Percentiles rank a stretch among this genome's conserved stretches.
Conservation (phyloP, 768 basidiomycete genomes). For the Pholiota molesta region DNA sequence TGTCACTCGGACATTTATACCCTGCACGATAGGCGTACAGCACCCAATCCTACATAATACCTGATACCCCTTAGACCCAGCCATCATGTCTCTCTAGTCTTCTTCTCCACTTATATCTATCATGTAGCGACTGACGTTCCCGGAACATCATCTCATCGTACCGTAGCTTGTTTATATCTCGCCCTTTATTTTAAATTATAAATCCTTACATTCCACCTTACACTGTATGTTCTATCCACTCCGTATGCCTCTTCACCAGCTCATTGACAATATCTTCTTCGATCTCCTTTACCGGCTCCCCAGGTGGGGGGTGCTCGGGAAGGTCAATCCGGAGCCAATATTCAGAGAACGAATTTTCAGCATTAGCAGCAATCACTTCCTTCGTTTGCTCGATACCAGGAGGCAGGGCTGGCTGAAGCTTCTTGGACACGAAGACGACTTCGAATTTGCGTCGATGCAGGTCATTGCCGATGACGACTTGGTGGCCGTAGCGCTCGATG, state of each 20-base stretch:
- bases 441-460: slow-evolving; percentile 90
- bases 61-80: not conserved
- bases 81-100: no score
- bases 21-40: not conserved
- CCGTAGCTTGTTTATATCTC: not conserved
- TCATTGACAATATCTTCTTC: slow-evolving; percentile 89
- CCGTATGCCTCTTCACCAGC: slow-evolving; percentile 70
- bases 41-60: not conserved
- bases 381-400: slow-evolving; percentile 15
- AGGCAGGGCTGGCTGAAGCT: slow-evolving; percentile 24
- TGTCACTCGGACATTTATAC: not conserved
- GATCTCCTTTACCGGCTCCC: slow-evolving; percentile 68
- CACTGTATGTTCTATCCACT: slow-evolving; percentile 55
- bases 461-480: slow-evolving; percentile 96
- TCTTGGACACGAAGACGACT: slow-evolving; percentile 86
- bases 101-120: no score
- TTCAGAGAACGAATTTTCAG: slow-evolving; percentile 45
- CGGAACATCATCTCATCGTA: not conserved
- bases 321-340: slow-evolving; percentile 67
- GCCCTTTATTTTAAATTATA: slow-evolving; percentile 1
- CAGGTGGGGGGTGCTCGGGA: slow-evolving; percentile 34
- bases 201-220: not conserved
- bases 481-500: slow-evolving; percentile 93
- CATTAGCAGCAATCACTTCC: slow-evolving; percentile 6
- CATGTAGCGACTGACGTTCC: not conserved